A percentile compares a stretch with the other conserved stretches of the same genome.
Conservation (phyloP, 2,329 filamentous ascomycete genomes). For the Cordyceps fumosorosea region DNA sequence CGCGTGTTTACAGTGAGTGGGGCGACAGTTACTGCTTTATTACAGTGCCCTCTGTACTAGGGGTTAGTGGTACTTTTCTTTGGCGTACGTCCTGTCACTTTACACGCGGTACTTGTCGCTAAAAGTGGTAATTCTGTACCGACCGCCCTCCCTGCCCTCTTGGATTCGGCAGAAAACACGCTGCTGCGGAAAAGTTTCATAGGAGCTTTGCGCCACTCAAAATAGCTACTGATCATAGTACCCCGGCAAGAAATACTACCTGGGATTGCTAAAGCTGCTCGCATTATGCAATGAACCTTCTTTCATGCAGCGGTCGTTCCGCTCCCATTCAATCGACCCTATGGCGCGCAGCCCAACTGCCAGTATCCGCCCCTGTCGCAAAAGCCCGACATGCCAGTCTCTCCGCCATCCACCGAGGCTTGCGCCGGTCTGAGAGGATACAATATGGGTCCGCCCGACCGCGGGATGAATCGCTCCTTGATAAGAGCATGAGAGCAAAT, state of each 20-base stretch:
- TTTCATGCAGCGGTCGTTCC: conserved; percentile 11
- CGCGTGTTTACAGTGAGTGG: not conserved
- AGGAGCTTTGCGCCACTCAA: not conserved
- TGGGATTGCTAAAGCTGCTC: not conserved
- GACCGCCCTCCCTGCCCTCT: not conserved
- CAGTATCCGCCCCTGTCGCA: not conserved
- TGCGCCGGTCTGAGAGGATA: conserved; percentile 43
- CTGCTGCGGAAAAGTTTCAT: not conserved
- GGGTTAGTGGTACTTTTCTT: not conserved
- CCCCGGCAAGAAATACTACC: not conserved
- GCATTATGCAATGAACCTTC: conserved; percentile 17
- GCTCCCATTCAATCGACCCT: not conserved
- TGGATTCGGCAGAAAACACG: conserved; percentile 2
- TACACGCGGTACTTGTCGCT: not conserved
- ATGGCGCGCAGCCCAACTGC: not conserved
- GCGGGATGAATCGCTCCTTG: not conserved
- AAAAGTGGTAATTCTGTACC: not conserved
- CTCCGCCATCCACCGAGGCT: conserved; percentile 62
- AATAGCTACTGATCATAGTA: not conserved
- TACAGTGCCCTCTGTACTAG: too few species aligned
- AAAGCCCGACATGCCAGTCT: conserved; percentile 33
- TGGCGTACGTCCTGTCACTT: not conserved
- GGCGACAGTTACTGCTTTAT: too few species aligned
- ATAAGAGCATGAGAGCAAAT: not conserved
- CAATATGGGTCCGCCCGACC: conserved; percentile 20